Conservation (phyloP, 2,329 filamentous ascomycete genomes). For the Penicillium sp. region DNA sequence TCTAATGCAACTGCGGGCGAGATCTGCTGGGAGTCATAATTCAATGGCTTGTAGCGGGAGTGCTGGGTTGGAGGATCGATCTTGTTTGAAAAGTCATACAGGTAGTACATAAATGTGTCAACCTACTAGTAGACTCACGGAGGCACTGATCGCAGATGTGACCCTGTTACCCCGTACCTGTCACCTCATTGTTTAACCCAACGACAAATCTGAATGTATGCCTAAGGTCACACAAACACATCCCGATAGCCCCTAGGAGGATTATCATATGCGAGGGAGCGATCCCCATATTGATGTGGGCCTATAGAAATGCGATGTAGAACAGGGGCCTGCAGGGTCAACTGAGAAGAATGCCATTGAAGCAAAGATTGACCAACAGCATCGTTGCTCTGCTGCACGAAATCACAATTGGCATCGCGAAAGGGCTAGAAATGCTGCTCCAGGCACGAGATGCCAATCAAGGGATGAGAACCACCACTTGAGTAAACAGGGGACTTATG, state of each 20-base stretch:
- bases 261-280: not conserved
- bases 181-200: too few species aligned
- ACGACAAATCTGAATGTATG: too few species aligned
- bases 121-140: not conserved
- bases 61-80: too few species aligned
- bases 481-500: conserved; percentile 4
- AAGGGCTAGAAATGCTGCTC: conserved; percentile 13
- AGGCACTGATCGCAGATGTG: not conserved
- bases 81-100: too few species aligned
- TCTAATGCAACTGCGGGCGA: too few species aligned
- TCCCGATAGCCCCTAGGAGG: too few species aligned
- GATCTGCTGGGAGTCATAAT: too few species aligned
- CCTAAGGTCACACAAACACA: not conserved
- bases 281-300: conserved; percentile 1
- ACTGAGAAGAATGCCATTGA: conserved; percentile 7
- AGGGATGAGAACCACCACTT: conserved; percentile 18
- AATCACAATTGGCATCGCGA: conserved; percentile 9
- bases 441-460: conserved; percentile 12
- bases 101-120: too few species aligned
- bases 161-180: not conserved
- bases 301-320: not conserved
- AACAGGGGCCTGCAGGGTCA: conserved; percentile 2
- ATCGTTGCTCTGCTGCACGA: not conserved
- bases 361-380: conserved; percentile 12
- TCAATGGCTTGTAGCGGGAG: not conserved